A percentile compares a stretch with the other conserved stretches of the same genome.
phyloP scores from a whole-genome alignment of 2,329 filamentous ascomycete species.

The Chalaropsis thielavioides region DNA sequence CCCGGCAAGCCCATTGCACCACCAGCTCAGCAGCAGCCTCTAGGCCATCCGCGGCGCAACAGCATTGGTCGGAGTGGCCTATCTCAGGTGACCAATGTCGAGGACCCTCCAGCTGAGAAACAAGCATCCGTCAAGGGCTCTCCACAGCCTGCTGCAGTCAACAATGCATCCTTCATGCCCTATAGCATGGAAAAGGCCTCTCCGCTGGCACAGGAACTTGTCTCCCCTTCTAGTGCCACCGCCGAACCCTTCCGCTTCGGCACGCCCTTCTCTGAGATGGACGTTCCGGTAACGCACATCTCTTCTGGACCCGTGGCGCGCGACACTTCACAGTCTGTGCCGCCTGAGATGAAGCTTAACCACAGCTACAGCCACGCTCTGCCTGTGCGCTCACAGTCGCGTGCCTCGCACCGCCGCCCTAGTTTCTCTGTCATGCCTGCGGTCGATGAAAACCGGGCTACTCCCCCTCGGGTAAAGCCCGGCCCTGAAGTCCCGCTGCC shows the following conservation, averaged over 20 bases:
- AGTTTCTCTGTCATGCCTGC: slow-evolving; percentile 54
- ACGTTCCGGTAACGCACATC: slow-evolving; percentile 66
- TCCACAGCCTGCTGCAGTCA: slow-evolving; percentile 25
- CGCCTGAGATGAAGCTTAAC: slow-evolving; percentile 57
- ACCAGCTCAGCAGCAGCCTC: slow-evolving; percentile 12
- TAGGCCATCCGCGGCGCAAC: slow-evolving; percentile 17
- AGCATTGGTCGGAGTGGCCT: slow-evolving; percentile 9
- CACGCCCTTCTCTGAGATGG: slow-evolving; percentile 84
- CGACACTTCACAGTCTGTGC: slow-evolving; percentile 76
- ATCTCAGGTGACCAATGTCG: slow-evolving; percentile 14
- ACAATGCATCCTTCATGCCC: slow-evolving; percentile 29
- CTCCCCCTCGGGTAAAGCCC: slow-evolving; percentile 21
- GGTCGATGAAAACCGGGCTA: slow-evolving; percentile 49
- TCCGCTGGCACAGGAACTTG: slow-evolving; percentile 40
- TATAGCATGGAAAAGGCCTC: slow-evolving; percentile 39
- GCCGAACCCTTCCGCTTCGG: slow-evolving; percentile 57
- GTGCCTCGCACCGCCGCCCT: slow-evolving; percentile 46
- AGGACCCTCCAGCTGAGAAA: slow-evolving; percentile 9
- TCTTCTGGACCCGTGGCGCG: slow-evolving; percentile 58
- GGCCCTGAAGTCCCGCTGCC: slow-evolving; percentile 21
- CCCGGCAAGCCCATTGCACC: slow-evolving; percentile 29
- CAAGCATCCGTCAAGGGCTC: slow-evolving; percentile 24
- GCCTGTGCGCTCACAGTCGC: slow-evolving; percentile 36
- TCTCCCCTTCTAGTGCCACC: slow-evolving; percentile 30
- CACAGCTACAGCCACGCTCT: slow-evolving; percentile 40